Evolutionary conservation across 768 basidiomycete species (phyloP), one percentile per base, ranked within the genome.

Genomic region (Leccinum incarnatum): DNA sequence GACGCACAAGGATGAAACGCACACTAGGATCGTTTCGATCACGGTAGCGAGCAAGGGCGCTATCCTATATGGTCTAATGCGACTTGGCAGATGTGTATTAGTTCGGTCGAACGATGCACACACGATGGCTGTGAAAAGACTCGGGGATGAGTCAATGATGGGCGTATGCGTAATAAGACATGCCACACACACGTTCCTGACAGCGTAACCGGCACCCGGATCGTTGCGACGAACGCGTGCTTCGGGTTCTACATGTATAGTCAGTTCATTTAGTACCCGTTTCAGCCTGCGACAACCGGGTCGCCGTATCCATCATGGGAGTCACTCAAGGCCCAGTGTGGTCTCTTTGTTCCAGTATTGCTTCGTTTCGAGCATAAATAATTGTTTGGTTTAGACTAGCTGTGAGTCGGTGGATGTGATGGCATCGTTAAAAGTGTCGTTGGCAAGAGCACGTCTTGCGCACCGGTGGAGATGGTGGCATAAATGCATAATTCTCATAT

Each of bases 131-230:
- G 17, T 47, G 23, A 32, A 37, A 42, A 46, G 42, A 21, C 19
- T 45, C 40, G 40, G 40, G 47, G 15, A 48, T 27, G 47, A 25
- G 23, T 48, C 25, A 19, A 27, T 37, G 36, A 27, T 34, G 37
- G 29, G 23, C 17, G 37, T 29, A 8, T 19, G 63, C 40, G 60
- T 67, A 57, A 67, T 53, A 53, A 32, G 37, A 61, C 66, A 59
- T 51, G 64, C 58, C 21, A 25, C 14, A 50, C 19, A 45, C 66
- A 57, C 46, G 49, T 55, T 36, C 54, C 32, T 23, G 25, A 46
- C 27, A 14, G 55, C 57, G 40, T 53, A 34, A 25, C 19, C n/a
- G 46, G 37, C 49, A 30, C 42, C 51, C 40, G 19, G 48, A 45
- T 37, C 25, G 52, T 61, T 27, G 54, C 17, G 45, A 32, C 8